A percentile compares a stretch with the other conserved stretches of the same genome.
Conservation (phyloP, 192 early-diverging fungal species). For the Rhizophagus prolifer region DNA sequence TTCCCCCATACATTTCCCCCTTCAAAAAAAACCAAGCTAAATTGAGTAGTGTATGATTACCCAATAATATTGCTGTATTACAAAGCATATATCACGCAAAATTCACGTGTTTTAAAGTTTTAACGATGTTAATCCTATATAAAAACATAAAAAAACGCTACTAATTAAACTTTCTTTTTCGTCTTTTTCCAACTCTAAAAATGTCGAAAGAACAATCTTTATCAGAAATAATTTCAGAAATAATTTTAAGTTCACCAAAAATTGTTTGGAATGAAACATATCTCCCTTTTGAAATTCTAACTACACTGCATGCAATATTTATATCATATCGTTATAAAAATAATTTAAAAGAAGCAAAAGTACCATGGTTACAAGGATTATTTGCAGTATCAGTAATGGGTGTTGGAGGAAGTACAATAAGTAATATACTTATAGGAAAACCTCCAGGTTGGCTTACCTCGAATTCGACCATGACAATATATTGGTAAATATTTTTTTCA, state of each 20-base stretch:
- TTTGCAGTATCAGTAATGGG: constrained; percentile 10
- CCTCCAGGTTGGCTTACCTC: constrained; percentile 18
- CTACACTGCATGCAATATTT: constrained; percentile 6
- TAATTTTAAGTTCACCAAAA: neutral
- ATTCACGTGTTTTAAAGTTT: too few relatives aligned
- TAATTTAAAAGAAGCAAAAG: constrained; percentile 1
- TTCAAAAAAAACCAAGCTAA: too few relatives aligned
- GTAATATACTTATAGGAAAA: neutral
- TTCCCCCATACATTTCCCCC: too few relatives aligned
- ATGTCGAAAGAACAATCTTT: neutral
- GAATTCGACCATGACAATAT: constrained; percentile 10
- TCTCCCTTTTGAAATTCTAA: constrained; percentile 8
- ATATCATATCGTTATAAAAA: constrained; percentile 4
- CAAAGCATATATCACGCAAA: too few relatives aligned
- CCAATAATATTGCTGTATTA: too few relatives aligned
- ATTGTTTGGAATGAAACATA: constrained; percentile 11
- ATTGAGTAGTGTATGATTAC: too few relatives aligned
- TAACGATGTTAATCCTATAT: too few relatives aligned
- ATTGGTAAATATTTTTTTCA: constrained; percentile 13
- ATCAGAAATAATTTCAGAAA: neutral
- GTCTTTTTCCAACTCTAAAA: neutral
- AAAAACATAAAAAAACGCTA: too few relatives aligned
- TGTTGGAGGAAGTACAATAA: constrained; percentile 17
- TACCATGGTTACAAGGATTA: constrained; percentile 21
- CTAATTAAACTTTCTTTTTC: neutral